phyloP scores from a whole-genome alignment of 352 stramenopile species.

The Pythium monospermum region DNA sequence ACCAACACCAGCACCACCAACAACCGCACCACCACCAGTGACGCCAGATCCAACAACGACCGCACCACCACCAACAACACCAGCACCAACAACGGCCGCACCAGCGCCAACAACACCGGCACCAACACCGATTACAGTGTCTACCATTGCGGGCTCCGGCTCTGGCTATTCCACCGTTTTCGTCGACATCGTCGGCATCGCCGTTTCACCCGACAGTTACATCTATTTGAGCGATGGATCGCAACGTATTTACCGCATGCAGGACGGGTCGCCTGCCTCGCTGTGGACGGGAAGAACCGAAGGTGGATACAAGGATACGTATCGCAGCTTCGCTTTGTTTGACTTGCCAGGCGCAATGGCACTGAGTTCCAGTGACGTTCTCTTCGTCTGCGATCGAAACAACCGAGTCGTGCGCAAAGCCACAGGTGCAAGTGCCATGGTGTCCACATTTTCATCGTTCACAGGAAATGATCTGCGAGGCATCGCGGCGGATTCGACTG shows the following conservation, averaged over 20 bases:
- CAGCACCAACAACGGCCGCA: background rate
- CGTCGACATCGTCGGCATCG: background rate
- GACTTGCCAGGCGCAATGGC: background rate
- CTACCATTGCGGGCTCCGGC: slow-evolving; percentile 6
- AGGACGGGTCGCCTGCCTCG: background rate
- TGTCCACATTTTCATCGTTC: slow-evolving; percentile 6
- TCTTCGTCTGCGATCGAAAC: slow-evolving; percentile 7
- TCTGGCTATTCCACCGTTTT: background rate
- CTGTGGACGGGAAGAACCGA: background rate
- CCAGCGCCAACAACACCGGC: background rate
- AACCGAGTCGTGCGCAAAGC: slow-evolving; percentile 1
- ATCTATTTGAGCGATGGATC: slow-evolving; percentile 8
- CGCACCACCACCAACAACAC: background rate
- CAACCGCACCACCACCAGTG: no score
- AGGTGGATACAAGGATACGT: background rate
- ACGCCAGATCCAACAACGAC: slow-evolving; percentile 1
- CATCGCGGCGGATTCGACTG: slow-evolving; percentile 6
- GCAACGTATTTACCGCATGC: slow-evolving; percentile 2
- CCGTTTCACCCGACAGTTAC: background rate
- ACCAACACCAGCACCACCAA: background rate
- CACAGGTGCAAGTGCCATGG: background rate
- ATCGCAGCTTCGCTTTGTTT: background rate
- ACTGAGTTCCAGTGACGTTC: background rate
- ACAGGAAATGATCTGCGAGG: background rate
- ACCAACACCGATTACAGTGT: background rate